Evolutionary conservation across 108 stramenopile genomes (phyloP).

Genomic region (Nitzschia putrida): DNA sequence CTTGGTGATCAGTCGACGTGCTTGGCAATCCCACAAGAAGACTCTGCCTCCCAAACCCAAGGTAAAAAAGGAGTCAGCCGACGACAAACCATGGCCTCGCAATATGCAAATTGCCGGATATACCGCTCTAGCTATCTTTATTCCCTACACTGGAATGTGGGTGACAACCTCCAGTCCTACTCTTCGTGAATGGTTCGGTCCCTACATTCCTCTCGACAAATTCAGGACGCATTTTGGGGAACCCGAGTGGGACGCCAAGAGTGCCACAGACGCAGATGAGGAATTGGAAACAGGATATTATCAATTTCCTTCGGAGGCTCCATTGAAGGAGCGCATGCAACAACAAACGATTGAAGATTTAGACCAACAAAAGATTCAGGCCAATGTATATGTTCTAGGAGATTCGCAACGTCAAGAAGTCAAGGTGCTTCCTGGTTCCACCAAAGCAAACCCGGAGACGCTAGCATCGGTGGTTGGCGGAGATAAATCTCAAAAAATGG

Average conservation of each 20-base stretch:
- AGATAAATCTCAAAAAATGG: background rate
- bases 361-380: conserved; percentile 6
- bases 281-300: conserved; percentile 11
- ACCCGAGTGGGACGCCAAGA: conserved; percentile 34
- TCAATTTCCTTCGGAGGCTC: conserved; percentile 29
- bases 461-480: conserved; percentile 10
- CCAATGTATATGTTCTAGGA: conserved; percentile 16
- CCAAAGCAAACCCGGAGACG: conserved; percentile 14
- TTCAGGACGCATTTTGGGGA: conserved; percentile 36
- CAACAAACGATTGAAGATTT: conserved; percentile 21
- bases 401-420: conserved; percentile 11
- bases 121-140: conserved; percentile 12
- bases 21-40: conserved; percentile 27
- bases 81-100: conserved; percentile 43
- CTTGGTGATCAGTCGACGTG: conserved; percentile 28
- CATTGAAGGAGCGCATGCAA: conserved; percentile 23
- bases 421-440: conserved; percentile 25
- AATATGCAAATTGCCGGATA: conserved; percentile 37
- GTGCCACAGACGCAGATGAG: conserved; percentile 10
- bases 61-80: conserved; percentile 9
- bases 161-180: conserved; percentile 31
- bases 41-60: conserved; percentile 23
- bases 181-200: conserved; percentile 25
- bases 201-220: conserved; percentile 25
- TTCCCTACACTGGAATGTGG: conserved; percentile 39